Conservation (phyloP, 331 rosid species). For the Acacia concinna region DNA sequence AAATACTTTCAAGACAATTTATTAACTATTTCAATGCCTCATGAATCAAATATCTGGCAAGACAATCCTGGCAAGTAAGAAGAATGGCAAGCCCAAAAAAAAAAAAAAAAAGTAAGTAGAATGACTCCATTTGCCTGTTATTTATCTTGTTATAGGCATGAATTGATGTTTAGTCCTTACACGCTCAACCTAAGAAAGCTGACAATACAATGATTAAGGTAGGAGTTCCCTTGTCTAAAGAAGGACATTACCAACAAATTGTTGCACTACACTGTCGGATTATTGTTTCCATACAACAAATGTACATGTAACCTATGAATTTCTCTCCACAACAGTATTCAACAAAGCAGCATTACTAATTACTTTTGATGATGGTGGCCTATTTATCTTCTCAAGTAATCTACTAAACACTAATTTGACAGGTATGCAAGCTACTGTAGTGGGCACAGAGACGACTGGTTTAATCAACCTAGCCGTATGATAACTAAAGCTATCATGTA, state of each 20-base stretch:
- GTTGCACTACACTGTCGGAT: constrained; percentile 48
- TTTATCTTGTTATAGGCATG: constrained; percentile 22
- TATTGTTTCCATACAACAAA: constrained; percentile 53
- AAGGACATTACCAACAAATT: constrained; percentile 44
- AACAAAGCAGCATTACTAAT: constrained; percentile 58
- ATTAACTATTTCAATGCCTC: constrained; percentile 1
- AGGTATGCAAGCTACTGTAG: constrained; percentile 95
- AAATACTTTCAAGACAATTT: neutral
- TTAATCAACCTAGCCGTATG: constrained; percentile 65
- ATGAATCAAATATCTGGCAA: constrained; percentile 4
- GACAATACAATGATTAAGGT: constrained; percentile 25
- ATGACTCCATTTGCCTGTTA: constrained; percentile 11
- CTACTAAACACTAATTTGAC: constrained; percentile 92
- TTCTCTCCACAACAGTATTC: constrained; percentile 59
- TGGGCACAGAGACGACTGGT: constrained; percentile 68
- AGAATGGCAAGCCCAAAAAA: too few species aligned
- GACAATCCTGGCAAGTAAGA: neutral
- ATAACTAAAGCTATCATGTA: constrained; percentile 49
- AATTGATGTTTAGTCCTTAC: constrained; percentile 19
- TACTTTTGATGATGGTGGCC: constrained; percentile 81
- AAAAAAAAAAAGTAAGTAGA: constrained; percentile 19
- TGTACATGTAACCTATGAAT: constrained; percentile 80
- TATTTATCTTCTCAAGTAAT: constrained; percentile 97
- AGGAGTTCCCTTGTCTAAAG: constrained; percentile 26
- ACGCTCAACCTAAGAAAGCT: constrained; percentile 24